Percentiles rank a stretch among this genome's conserved stretches.
These are phyloP conservation scores for Clathrospora elynae DNA, from an alignment of 2,329 filamentous ascomycete species.

Conservation along the genomic window DNA sequence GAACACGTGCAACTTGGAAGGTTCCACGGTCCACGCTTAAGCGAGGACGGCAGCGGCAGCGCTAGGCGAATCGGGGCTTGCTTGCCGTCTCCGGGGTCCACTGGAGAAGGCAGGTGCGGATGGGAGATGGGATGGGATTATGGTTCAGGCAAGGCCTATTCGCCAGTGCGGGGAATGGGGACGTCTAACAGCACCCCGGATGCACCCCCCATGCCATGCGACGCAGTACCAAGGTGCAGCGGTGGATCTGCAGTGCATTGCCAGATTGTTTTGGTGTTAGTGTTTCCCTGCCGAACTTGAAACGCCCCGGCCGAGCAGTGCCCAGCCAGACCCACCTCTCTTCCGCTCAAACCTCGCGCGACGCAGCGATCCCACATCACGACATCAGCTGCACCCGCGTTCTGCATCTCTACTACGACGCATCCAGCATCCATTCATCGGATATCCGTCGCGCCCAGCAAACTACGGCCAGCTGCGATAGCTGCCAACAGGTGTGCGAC, in stretches of 20 bases:
- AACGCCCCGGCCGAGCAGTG: constrained; percentile 14
- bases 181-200: too few relatives aligned
- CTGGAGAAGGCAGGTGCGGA: constrained; percentile 1
- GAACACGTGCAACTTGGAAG: constrained; percentile 6
- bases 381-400: constrained; percentile 19
- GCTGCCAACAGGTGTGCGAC: constrained; percentile 24
- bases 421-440: constrained; percentile 21
- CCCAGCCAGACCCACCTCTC: constrained; percentile 22
- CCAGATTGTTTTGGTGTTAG: background rate
- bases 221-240: background rate
- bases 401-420: constrained; percentile 7
- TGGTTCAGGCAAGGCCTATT: too few relatives aligned
- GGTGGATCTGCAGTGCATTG: background rate
- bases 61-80: constrained; percentile 8
- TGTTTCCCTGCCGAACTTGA: constrained; percentile 4
- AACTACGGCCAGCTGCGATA: constrained; percentile 10
- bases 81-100: constrained; percentile 9
- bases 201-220: too few relatives aligned
- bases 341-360: constrained; percentile 23
- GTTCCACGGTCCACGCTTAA: constrained; percentile 1
- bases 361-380: constrained; percentile 16
- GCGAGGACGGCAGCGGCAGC: constrained; percentile 17
- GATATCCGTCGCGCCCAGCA: constrained; percentile 30
- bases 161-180: too few relatives aligned
- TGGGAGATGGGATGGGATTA: constrained; percentile 5